Evolutionary conservation across 768 basidiomycete genomes (phyloP), one percentile per base, ranked within the genome.

Genomic region (Termitomyces sp.): DNA sequence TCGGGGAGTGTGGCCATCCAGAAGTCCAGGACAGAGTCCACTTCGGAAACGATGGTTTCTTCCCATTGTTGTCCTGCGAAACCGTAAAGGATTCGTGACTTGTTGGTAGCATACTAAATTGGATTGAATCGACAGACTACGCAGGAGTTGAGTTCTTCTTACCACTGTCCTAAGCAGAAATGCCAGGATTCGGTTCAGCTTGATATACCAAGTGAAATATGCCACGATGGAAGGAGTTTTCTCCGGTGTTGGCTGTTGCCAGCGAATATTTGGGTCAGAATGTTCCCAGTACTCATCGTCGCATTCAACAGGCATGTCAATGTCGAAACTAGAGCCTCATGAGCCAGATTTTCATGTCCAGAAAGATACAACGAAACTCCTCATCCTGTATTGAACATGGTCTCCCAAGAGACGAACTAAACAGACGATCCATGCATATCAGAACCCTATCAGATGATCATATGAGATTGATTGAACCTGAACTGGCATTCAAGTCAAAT

Each of bases 301-400:
- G 29, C 87, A 87, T 59, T 82, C 80, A 2, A 85, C 69, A 2
- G 81, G 83, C 26, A 87, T 70, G 57, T 90, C 89, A 3, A 88
- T 69, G 62, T 92, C 90, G 62, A 90, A 90, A 63, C 89, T 91
- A 56, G 4, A 27, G 14, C 12, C 37, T 24, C 31, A 29, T 52
- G 14, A 52, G 51, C 27, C 22, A 27, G 7, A n/a, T n/a, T 14
- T 58, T 39, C 37, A 22, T 0, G 3, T 53, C n/a, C 10, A 10
- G 68, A 31, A 58, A 36, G 5, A 53, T 14, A 49, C n/a, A 36
- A 72, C 86, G 53, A 63, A 36, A 86, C 85, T 91, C 90, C 70
- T 90, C 89, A 61, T 93, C 90, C 51, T 88, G 87, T 10, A 93
- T 82, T 2, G 86, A 84, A 63, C 86, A 83, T 1, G 90, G 88